Conservation (phyloP, 345 rosid species). For the Raphanus sativus region DNA sequence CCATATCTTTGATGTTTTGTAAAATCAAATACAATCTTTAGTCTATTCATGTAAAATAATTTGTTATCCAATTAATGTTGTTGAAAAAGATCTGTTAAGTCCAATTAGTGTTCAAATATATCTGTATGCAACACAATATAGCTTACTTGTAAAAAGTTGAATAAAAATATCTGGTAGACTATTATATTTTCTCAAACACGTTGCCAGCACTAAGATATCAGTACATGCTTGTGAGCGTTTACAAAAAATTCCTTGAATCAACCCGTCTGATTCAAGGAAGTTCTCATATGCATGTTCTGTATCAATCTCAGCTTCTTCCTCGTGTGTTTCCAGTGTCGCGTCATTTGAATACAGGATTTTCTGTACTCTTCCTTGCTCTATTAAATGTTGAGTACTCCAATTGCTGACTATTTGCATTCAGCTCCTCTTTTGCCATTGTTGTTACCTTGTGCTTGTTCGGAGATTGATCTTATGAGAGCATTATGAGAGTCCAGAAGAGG, state of each 20-base stretch:
- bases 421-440: conserved; percentile 41
- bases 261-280: conserved; percentile 29
- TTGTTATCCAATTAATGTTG: neutral
- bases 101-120: neutral
- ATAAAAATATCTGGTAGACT: neutral
- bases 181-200: neutral
- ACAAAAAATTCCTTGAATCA: neutral
- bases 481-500: neutral
- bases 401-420: conserved; percentile 8
- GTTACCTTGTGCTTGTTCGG: conserved; percentile 33
- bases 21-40: conserved; percentile 10
- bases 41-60: conserved; percentile 31
- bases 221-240: neutral
- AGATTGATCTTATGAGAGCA: conserved; percentile 9
- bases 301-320: conserved; percentile 37
- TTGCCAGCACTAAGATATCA: neutral
- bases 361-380: conserved; percentile 47
- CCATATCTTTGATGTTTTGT: conserved; percentile 21
- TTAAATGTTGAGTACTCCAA: conserved; percentile 32
- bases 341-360: conserved; percentile 13
- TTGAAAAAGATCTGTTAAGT: neutral
- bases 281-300: conserved; percentile 26
- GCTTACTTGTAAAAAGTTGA: neutral
- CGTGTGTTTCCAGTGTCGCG: neutral
- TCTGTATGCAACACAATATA: neutral